Evolutionary conservation across 1,139 yeast genomes (phyloP).

Genomic region (Blastobotrys malaysiensis): DNA sequence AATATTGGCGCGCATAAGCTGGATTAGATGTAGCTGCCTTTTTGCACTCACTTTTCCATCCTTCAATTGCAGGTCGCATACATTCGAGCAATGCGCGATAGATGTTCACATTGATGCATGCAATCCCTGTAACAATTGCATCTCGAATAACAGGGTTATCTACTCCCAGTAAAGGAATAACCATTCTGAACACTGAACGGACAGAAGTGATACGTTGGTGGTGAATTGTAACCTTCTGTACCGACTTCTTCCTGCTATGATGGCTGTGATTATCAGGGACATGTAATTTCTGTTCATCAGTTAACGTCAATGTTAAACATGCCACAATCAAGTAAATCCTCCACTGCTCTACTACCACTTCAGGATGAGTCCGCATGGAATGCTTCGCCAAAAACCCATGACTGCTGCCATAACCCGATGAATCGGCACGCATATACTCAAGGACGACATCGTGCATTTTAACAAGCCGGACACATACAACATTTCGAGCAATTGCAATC

Average conservation of each 20-base stretch:
- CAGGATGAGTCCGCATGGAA: constrained; percentile 51
- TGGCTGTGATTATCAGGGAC: constrained; percentile 42
- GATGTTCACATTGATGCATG: constrained; percentile 86
- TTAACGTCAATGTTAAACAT: constrained; percentile 84
- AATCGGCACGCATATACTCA: constrained; percentile 49
- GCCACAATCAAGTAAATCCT: constrained; percentile 83
- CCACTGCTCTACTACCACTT: constrained; percentile 80
- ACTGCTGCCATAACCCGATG: not conserved
- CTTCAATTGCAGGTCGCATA: constrained; percentile 55
- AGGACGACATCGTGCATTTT: constrained; percentile 81
- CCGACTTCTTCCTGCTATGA: constrained; percentile 65
- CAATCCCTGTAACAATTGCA: constrained; percentile 79
- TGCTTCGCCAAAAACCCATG: constrained; percentile 22
- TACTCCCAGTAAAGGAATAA: constrained; percentile 70
- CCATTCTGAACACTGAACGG: constrained; percentile 81
- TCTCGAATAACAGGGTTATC: constrained; percentile 71
- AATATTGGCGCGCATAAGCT: constrained; percentile 1
- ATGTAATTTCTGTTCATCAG: constrained; percentile 73
- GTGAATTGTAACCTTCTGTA: constrained; percentile 66
- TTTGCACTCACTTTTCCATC: constrained; percentile 25
- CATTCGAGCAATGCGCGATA: constrained; percentile 78
- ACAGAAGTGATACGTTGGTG: constrained; percentile 94
- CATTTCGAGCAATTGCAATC: constrained; percentile 88
- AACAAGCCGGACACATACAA: constrained; percentile 81
- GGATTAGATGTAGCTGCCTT: not conserved